A percentile compares a stretch with the other conserved stretches of the same genome.
Evolutionary conservation across 1,284 basidiomycete species (phyloP).

Genomic region (Leccinum subrobustum): DNA sequence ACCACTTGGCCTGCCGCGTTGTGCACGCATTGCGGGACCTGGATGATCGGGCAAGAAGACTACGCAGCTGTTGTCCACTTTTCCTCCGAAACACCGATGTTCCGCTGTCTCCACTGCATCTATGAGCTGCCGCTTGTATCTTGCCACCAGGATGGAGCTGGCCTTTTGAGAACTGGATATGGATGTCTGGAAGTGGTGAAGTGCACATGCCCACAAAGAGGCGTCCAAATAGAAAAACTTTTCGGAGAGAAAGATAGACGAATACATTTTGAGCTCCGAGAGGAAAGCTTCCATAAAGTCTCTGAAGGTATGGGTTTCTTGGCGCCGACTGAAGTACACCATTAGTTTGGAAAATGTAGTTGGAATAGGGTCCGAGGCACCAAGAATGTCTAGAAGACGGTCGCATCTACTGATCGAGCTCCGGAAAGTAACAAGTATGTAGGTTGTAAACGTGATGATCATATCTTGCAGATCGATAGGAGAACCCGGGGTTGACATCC

Average conservation of each 20-base stretch:
- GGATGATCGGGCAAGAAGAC: conserved; percentile 7
- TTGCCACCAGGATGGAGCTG: conserved; percentile 27
- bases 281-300: conserved; percentile 24
- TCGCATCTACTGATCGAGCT: conserved; percentile 7
- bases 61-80: conserved; percentile 18
- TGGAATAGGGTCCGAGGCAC: conserved; percentile 29
- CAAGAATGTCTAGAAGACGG: conserved; percentile 25
- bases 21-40: conserved; percentile 5
- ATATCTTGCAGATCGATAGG: conserved; percentile 29
- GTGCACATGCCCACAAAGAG: conserved; percentile 51
- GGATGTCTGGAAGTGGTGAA: conserved; percentile 45
- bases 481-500: conserved; percentile 8
- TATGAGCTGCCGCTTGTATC: conserved; percentile 42
- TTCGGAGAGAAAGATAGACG: conserved; percentile 35
- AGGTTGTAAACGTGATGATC: conserved; percentile 31
- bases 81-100: conserved; percentile 39
- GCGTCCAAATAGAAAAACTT: conserved; percentile 44
- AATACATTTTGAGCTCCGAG: conserved; percentile 32
- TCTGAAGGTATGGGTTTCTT: conserved; percentile 12
- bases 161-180: conserved; percentile 16
- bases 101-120: conserved; percentile 51
- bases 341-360: conserved; percentile 35
- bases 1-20: conserved; percentile 21
- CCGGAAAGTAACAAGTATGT: conserved; percentile 25
- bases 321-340: conserved; percentile 12